Conservation (phyloP, 257 asterid genomes). For the Phtheirospermum japonicum region DNA sequence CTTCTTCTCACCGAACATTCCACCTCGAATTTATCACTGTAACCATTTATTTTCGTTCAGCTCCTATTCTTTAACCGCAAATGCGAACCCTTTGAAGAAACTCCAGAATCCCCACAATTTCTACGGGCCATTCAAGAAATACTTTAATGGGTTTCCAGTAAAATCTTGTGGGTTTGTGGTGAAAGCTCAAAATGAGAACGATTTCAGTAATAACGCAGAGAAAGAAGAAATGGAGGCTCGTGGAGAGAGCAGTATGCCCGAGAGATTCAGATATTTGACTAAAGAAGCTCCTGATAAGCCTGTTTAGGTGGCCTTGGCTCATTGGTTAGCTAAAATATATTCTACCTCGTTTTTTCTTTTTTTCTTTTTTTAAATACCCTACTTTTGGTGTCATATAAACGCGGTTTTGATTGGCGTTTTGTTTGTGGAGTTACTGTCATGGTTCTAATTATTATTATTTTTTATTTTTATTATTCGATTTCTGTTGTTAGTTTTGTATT, state of each 20-base stretch:
- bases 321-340: conserved; percentile 64
- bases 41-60: conserved; percentile 22
- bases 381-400: background rate
- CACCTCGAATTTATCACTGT: conserved; percentile 27
- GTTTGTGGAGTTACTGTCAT: background rate
- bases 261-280: conserved; percentile 71
- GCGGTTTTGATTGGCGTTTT: background rate
- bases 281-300: conserved; percentile 81
- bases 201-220: conserved; percentile 20
- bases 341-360: background rate
- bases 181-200: conserved; percentile 45
- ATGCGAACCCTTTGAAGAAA: conserved; percentile 29
- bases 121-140: conserved; percentile 31
- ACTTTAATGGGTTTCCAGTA: conserved; percentile 26
- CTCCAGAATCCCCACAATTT: conserved; percentile 29
- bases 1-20: conserved; percentile 24
- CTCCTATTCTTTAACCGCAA: conserved; percentile 22
- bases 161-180: conserved; percentile 34
- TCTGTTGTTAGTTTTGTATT: background rate
- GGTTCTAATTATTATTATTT: background rate
- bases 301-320: conserved; percentile 75
- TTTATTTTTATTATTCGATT: background rate
- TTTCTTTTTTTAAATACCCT: too few relatives aligned
- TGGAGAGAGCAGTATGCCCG: conserved; percentile 82
- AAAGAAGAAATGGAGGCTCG: conserved; percentile 53